A percentile compares a stretch with the other conserved stretches of the same genome.
phyloP scores from a whole-genome alignment of 2,329 filamentous ascomycete genomes.

The Fusarium sp. region DNA sequence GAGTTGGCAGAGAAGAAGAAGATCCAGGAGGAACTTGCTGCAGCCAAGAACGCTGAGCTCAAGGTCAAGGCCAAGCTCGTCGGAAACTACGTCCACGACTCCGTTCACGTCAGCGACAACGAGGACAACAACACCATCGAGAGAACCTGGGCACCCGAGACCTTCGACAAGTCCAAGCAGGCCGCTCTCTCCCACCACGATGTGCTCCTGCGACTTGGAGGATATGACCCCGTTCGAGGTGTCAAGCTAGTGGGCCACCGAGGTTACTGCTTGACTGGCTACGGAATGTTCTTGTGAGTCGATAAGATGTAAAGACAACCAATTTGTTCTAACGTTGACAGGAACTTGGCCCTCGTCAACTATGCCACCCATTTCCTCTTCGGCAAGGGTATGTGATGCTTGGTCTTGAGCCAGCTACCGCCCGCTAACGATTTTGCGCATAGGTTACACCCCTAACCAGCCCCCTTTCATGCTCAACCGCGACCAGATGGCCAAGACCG shows the following conservation, averaged over 20 bases:
- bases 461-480: constrained; percentile 95
- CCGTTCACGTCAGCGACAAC: constrained; percentile 83
- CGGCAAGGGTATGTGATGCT: constrained; percentile 37
- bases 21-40: constrained; percentile 76
- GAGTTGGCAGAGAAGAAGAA: constrained; percentile 86
- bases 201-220: constrained; percentile 86
- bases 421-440: constrained; percentile 12
- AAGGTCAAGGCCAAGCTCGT: constrained; percentile 84
- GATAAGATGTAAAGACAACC: neutral
- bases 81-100: constrained; percentile 79
- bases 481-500: constrained; percentile 97
- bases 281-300: constrained; percentile 80
- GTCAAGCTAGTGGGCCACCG: constrained; percentile 95
- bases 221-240: constrained; percentile 92
- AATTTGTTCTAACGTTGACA: constrained; percentile 30
- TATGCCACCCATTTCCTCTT: constrained; percentile 90
- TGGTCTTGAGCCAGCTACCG: neutral
- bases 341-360: constrained; percentile 90
- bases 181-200: constrained; percentile 92
- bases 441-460: constrained; percentile 83
- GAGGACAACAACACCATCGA: constrained; percentile 88
- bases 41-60: constrained; percentile 78
- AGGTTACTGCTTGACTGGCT: constrained; percentile 90
- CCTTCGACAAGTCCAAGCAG: constrained; percentile 77
- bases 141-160: constrained; percentile 83